These are phyloP conservation scores for Crithidia acanthocephali DNA, from an alignment of 208 protist genomes.

Conservation along the genomic window DNA sequence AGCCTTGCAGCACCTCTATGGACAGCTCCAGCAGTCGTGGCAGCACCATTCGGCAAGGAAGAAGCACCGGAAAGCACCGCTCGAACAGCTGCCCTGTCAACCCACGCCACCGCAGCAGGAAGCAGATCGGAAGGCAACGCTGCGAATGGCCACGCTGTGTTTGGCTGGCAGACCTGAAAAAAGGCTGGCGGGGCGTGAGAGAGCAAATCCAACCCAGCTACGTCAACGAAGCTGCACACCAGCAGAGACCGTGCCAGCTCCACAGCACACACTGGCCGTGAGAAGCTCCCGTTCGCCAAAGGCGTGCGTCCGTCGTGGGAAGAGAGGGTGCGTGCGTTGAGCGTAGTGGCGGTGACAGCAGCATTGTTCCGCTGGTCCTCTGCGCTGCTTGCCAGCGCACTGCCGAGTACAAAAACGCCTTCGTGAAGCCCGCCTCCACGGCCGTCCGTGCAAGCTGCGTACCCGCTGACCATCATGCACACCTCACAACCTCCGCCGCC, in stretches of 20 bases:
- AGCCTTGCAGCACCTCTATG: background rate
- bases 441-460: background rate
- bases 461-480: conserved; percentile 11
- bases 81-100: background rate
- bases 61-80: no score
- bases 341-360: background rate
- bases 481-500: background rate
- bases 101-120: conserved; percentile 23
- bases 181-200: conserved; percentile 14
- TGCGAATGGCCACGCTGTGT: background rate
- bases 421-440: background rate
- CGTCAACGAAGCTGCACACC: conserved; percentile 3
- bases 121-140: conserved; percentile 3
- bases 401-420: conserved; percentile 18
- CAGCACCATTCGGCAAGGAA: no score
- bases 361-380: background rate
- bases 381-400: no score
- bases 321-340: background rate
- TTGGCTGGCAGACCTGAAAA: background rate
- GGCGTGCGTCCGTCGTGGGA: background rate
- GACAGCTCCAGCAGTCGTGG: background rate
- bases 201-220: conserved; percentile 13
- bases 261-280: background rate
- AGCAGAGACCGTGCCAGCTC: conserved; percentile 2
- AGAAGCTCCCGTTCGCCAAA: background rate